A percentile compares a stretch with the other conserved stretches of the same genome.
Evolutionary conservation across 1,284 basidiomycete genomes (phyloP).

Genomic region (Ceratorhiza oryzae-sativae): DNA sequence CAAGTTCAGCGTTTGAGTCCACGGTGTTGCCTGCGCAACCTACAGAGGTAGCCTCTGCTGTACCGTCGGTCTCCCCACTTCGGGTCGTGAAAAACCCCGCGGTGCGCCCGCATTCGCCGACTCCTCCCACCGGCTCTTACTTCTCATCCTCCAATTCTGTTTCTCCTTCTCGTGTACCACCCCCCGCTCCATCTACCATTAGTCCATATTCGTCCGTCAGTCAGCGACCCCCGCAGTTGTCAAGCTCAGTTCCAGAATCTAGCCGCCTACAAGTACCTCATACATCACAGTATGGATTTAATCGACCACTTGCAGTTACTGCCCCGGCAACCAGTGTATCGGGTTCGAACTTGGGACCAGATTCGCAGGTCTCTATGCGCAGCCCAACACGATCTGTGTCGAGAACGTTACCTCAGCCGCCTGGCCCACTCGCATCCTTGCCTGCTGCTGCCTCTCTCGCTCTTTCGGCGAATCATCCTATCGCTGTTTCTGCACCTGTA

Average conservation of each 20-base stretch:
- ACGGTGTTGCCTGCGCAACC: background rate
- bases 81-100: background rate
- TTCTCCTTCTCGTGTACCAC: background rate
- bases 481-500: background rate
- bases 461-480: background rate
- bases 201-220: background rate
- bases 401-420: background rate
- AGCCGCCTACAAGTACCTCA: slow-evolving; percentile 17
- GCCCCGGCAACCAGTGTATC: slow-evolving; percentile 1
- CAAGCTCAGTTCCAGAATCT: background rate
- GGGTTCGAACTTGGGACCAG: background rate
- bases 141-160: background rate
- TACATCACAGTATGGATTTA: slow-evolving; percentile 2
- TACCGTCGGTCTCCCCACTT: background rate
- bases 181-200: background rate
- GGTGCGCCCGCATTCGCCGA: background rate
- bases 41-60: background rate
- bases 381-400: background rate
- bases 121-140: background rate
- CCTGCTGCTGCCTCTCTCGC: background rate
- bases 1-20: background rate
- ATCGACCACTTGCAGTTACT: background rate
- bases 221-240: background rate
- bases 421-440: background rate
- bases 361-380: background rate